These are phyloP conservation scores for Vachellia collinsii DNA, from an alignment of 306 rosid genomes.

Conservation along the genomic window DNA sequence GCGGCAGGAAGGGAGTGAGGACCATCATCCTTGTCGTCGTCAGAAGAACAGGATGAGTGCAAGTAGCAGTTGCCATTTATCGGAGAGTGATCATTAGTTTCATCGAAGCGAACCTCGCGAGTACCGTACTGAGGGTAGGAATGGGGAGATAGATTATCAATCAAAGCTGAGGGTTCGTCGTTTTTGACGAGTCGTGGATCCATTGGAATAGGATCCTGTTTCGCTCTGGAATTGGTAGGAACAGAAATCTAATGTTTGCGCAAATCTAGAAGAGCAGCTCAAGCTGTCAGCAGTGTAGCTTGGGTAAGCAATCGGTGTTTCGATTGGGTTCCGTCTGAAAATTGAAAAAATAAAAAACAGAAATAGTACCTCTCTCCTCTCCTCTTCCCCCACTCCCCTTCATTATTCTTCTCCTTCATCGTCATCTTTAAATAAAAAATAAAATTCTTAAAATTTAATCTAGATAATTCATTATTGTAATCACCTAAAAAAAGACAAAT, in stretches of 20 bases:
- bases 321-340: too few species aligned
- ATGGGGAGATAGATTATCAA: not conserved
- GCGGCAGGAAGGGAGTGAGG: conserved; percentile 45
- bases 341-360: too few species aligned
- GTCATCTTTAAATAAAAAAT: too few species aligned
- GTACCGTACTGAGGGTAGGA: conserved; percentile 33
- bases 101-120: conserved; percentile 30
- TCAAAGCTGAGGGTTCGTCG: conserved; percentile 20
- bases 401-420: too few species aligned
- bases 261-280: not conserved
- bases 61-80: conserved; percentile 16
- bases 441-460: too few species aligned
- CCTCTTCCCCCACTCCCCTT: too few species aligned
- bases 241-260: not conserved
- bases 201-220: conserved; percentile 1
- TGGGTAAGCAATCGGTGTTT: not conserved
- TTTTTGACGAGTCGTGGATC: conserved; percentile 17
- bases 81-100: conserved; percentile 13
- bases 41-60: conserved; percentile 47
- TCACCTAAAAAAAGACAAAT: too few species aligned
- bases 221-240: not conserved
- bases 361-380: too few species aligned
- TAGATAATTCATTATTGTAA: too few species aligned
- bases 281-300: not conserved
- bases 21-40: conserved; percentile 51